Evolutionary conservation across 345 rosid species (phyloP), one percentile per base, ranked within the genome.

Genomic region (Litchi chinensis): DNA sequence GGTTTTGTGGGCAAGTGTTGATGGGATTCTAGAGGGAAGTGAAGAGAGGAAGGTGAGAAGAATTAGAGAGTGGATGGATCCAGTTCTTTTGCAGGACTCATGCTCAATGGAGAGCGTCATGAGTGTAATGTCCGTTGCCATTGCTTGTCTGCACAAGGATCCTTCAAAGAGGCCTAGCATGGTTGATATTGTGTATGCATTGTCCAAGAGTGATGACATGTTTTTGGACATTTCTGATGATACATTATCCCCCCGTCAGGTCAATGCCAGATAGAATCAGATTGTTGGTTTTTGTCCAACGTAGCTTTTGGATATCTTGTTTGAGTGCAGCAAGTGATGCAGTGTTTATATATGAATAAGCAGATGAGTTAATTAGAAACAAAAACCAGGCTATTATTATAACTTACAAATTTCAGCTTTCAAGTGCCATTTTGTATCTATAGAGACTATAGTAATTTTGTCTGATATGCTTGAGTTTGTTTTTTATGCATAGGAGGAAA

Each of bases 31-130:
- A 78, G 82, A 87, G 15, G 92, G 89, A 21, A 54, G 12, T 65
- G 89, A 88, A 26, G 87, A 81, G 65, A 76, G 48, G 71, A 90
- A 79, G 81, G 65, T 39, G 72, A 70, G 39, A 68, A 79, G 68
- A 74, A 19, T 87, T 80, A 79, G 15, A 73, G 79, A 18, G 1
- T 89, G 84, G 84, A 83, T 87, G 88, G 93, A 92, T 70, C 73
- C 52, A 28, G 50, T 73, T 41, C 80, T 92, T 8, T 13, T 77
- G 15, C 74, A 54, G 40, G 91, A 86, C 50, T 18, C 85, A 13
- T 79, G 84, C 72, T 73, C 88, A 24, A 75, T 79, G 79, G 95
- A 89, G 79, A 88, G 88, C 77, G 83, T 90, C 80, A 9, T 62
- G 39, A 63, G 41, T 8, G 4, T 41, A 62, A 63, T 44, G 18